Base-by-base conservation (phyloP, 2,329 filamentous ascomycete species). In the Sordariomycetes sp. region DNA sequence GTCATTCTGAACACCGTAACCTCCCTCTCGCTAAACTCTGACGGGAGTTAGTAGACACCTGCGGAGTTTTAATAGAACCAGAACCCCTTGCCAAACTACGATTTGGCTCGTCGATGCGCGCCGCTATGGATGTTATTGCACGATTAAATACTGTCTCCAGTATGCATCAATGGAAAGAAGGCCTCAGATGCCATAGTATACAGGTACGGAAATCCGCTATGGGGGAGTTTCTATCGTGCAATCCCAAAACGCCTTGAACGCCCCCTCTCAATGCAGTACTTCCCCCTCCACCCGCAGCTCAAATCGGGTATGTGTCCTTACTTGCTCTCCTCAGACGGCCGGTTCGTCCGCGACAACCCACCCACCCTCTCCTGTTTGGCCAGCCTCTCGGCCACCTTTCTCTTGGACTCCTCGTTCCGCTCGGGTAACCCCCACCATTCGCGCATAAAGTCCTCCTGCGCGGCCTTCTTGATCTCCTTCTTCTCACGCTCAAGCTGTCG, bases 401-500 rank as follows among this genome's bases (percentile, higher is more conserved):
- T 69, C 59, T 73, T 69, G 61, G 73, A 73, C 63, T 78, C 73
- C 61, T 77, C 71, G 61, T 82, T 80, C 63, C 76, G 75, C 64
- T 78, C 74, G 12, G 80, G 80, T 62, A 86, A 65, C 4, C 81
- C 81, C 82, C 82, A 86, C 82, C 82, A 86, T 72, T 85, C 82
- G 59, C 81, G 69, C 67, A 85, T 74, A 60, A 86, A 85, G 52
- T 77, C 76, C 69, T 85, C 81, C 72, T 86, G 82, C 64, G 84
- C 81, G 56, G 75, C 72, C 62, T 79, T 79, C 64, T 59, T 74
- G 59, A 73, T 73, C 57, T 79, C 76, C 64, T 85, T 84, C 61
- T 78, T 76, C 69, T 90, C 85, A 42, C 84, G 74, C 69, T 86
- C 82, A 58, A 74, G 74, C 64, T 84, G 80, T 58, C 91, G 78